Evolutionary conservation across 441 rosid genomes (phyloP), one percentile per base, ranked within the genome.

Genomic region (Pelargonium australe): DNA sequence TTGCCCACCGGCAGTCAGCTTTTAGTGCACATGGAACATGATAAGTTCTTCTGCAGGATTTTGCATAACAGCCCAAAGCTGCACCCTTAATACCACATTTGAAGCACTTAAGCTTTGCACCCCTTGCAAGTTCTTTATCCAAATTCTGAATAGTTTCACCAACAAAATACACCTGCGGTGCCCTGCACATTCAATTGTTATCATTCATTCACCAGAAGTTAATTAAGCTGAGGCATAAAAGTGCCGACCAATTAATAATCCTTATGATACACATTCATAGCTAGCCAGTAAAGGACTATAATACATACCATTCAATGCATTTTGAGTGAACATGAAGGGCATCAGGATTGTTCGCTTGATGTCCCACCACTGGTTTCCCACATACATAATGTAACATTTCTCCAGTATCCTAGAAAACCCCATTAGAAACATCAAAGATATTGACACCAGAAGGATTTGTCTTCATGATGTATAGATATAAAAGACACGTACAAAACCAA

Each of bases 21-120:
- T 85, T 82, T 43, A 60, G 67, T 63, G 97, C 96, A 85, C 98
- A 93, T 23, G 92, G 89, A 78, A 80, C 80, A 80, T 93, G 97
- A 76, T 93, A 93, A 76, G 86, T 89, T 78, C 83, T 82, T 62
- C 88, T 83, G 79, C 98, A 93, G 67, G 95, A 88, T 72, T 74
- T 82, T 13, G 76, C 76, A 75, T 77, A 91, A 83, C 98, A 94
- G 68, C 96, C 98, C 58, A 93, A 78, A 40, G 96, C 95, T 60
- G 95, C 96, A 4, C 97, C 97, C 80, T 93, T 93, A 37, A 78
- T 81, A 61, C 85, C 84, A 75, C 98, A 93, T 75, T 65, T 76
- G 65, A 78, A 78, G 73, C 98, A 93, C 73, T 87, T 93, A 45
- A 94, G 83, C 76, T 88, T 89, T 75, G 85, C 77, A 3, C 97